Percentiles rank a stretch among this genome's conserved stretches.
Evolutionary conservation across 805 yeast genomes (phyloP).

Genomic region (Candida patagonica): DNA sequence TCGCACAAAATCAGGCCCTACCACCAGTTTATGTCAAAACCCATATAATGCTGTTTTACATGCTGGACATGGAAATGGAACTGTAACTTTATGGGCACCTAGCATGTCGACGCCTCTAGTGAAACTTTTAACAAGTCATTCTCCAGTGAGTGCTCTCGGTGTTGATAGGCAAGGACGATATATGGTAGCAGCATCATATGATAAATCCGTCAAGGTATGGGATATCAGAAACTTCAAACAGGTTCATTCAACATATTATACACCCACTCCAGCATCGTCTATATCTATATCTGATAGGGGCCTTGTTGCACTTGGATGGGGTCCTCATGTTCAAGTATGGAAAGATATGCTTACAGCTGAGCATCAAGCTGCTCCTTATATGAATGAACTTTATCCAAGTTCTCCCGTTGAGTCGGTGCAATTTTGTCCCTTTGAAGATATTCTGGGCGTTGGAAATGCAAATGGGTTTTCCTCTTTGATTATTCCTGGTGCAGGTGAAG

Average conservation of each 20-base stretch:
- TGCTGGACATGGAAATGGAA: slow-evolving; percentile 87
- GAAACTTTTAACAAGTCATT: slow-evolving; percentile 70
- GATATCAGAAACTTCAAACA: slow-evolving; percentile 81
- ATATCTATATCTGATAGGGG: slow-evolving; percentile 82
- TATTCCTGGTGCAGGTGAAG: slow-evolving; percentile 96
- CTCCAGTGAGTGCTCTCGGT: slow-evolving; percentile 80
- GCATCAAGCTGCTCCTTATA: slow-evolving; percentile 71
- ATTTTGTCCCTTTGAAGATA: slow-evolving; percentile 93
- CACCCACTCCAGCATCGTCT: slow-evolving; percentile 80
- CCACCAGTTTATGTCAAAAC: slow-evolving; percentile 78
- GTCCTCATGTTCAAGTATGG: slow-evolving; percentile 92
- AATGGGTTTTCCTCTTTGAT: slow-evolving; percentile 75
- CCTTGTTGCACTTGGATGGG: slow-evolving; percentile 83
- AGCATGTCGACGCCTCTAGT: slow-evolving; percentile 76
- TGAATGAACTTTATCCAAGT: slow-evolving; percentile 81
- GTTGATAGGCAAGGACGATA: slow-evolving; percentile 86
- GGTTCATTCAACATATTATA: slow-evolving; percentile 42
- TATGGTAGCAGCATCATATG: slow-evolving; percentile 90
- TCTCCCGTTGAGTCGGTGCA: slow-evolving; percentile 56
- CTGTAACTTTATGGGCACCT: slow-evolving; percentile 91
- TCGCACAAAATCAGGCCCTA: slow-evolving; percentile 84
- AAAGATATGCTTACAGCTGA: slow-evolving; percentile 54
- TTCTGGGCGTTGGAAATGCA: slow-evolving; percentile 81
- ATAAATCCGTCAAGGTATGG: slow-evolving; percentile 81
- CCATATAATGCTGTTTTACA: slow-evolving; percentile 96